Percentiles rank a stretch among this genome's conserved stretches.
These are phyloP conservation scores for Chytridium lagenaria DNA, from an alignment of 371 early-diverging fungal genomes.

Conservation along the genomic window DNA sequence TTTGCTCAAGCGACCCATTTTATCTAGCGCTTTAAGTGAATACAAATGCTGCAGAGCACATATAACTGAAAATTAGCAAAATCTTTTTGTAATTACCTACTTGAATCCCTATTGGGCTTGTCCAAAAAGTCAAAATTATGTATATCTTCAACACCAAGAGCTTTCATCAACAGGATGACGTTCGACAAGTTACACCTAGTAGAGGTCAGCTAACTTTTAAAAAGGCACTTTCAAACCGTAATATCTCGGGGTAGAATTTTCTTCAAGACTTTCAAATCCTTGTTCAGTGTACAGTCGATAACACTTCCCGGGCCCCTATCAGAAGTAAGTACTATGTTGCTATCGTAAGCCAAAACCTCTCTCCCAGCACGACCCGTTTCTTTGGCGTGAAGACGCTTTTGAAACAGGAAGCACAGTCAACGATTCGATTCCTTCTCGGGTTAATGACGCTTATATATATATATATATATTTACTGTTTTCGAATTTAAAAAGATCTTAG, in stretches of 20 bases:
- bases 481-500: slow-evolving; percentile 49
- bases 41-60: slow-evolving; percentile 88
- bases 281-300: slow-evolving; percentile 95
- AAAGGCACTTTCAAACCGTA: slow-evolving; percentile 51
- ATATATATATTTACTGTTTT: slow-evolving; percentile 36
- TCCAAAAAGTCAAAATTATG: slow-evolving; percentile 95
- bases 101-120: slow-evolving; percentile 75
- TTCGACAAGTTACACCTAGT: slow-evolving; percentile 81
- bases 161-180: slow-evolving; percentile 86
- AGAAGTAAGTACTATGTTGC: not conserved
- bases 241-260: slow-evolving; percentile 95
- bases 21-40: slow-evolving; percentile 88
- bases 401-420: slow-evolving; percentile 88
- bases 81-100: slow-evolving; percentile 47
- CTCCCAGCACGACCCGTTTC: slow-evolving; percentile 98
- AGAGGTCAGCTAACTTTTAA: not conserved
- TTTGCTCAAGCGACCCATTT: slow-evolving; percentile 78
- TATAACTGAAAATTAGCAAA: slow-evolving; percentile 50
- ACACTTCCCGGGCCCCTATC: slow-evolving; percentile 73
- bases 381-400: slow-evolving; percentile 94
- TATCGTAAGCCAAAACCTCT: slow-evolving; percentile 55
- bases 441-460: not conserved
- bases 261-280: slow-evolving; percentile 78
- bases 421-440: slow-evolving; percentile 68
- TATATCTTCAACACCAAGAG: slow-evolving; percentile 88